Evolutionary conservation across 441 rosid species (phyloP).

Genomic region (Gossypium aridum): DNA sequence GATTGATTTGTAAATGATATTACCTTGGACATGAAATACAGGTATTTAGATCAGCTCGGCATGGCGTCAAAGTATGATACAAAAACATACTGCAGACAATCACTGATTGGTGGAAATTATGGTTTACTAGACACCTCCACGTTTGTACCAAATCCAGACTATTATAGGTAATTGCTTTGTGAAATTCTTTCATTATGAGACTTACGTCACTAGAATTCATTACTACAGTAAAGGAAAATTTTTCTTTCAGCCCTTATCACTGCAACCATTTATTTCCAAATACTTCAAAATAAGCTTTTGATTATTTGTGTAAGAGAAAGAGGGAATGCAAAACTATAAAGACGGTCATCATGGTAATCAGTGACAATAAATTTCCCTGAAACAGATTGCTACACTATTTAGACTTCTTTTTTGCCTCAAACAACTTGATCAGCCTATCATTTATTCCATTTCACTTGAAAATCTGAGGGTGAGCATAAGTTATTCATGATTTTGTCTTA

Average conservation of each 20-base stretch:
- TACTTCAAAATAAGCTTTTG: background rate
- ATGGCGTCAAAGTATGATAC: conserved; percentile 70
- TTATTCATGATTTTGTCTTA: background rate
- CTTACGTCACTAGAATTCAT: background rate
- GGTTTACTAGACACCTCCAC: conserved; percentile 75
- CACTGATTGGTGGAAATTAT: conserved; percentile 87
- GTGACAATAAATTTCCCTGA: background rate
- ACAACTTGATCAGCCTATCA: background rate
- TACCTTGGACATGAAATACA: conserved; percentile 21
- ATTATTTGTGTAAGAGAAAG: background rate
- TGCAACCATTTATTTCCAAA: background rate
- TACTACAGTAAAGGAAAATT: background rate
- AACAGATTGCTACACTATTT: background rate
- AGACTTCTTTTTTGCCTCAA: background rate
- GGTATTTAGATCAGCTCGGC: conserved; percentile 96
- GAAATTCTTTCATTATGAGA: too few species aligned
- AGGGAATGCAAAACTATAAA: background rate
- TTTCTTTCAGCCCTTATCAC: background rate
- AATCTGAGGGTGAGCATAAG: background rate
- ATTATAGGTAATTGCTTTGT: conserved; percentile 55
- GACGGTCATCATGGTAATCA: background rate
- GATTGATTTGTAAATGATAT: background rate
- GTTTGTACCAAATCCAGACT: conserved; percentile 88
- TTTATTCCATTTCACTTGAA: background rate
- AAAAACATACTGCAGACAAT: conserved; percentile 88